Evolutionary conservation across 345 rosid species (phyloP), one percentile per base, ranked within the genome.

Genomic region (Theobroma cacao): DNA sequence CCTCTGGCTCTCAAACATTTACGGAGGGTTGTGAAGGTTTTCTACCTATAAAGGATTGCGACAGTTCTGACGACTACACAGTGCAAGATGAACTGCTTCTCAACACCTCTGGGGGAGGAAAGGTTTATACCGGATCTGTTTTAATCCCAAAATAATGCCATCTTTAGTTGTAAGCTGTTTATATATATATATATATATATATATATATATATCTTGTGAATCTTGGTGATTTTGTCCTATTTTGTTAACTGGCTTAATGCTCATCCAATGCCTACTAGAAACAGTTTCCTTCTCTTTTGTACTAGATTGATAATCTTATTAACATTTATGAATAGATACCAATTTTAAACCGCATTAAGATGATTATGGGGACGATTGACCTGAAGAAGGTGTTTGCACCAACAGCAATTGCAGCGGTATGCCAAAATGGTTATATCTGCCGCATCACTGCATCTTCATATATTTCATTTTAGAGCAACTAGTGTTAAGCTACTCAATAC

Each of bases 401-500:
- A 77, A 85, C 92, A 14, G 89, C 94, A 22, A 73, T 77, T 60
- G 94, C 82, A 76, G 90, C 87, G 82, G 97, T 92, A 82, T 56
- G 84, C 10, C 24, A 10, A 31, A 33, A 5, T 2, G 75, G 47
- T 53, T 55, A 36, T 5, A 13, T 64, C 70, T 17, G 75, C 47
- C 43, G 14, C 58, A 34, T 77, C 48, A n/a, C n/a, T n/a, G n/a
- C n/a, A n/a, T 13, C 11, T 70, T 10, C 28, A 2, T 15, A 10
- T 45, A 17, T 55, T 56, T n/a, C 17, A 7, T 66, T 50, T 31
- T 45, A 33, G 45, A 30, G 52, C n/a, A n/a, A n/a, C n/a, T n/a
- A n/a, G n/a, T n/a, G n/a, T n/a, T n/a, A n/a, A n/a, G n/a, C n/a
- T n/a, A n/a, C n/a, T 18, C 24, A 20, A n/a, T 50, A 12, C 22